phyloP scores from a whole-genome alignment of 495 filamentous ascomycete genomes.

The Aspergillus leporis region DNA sequence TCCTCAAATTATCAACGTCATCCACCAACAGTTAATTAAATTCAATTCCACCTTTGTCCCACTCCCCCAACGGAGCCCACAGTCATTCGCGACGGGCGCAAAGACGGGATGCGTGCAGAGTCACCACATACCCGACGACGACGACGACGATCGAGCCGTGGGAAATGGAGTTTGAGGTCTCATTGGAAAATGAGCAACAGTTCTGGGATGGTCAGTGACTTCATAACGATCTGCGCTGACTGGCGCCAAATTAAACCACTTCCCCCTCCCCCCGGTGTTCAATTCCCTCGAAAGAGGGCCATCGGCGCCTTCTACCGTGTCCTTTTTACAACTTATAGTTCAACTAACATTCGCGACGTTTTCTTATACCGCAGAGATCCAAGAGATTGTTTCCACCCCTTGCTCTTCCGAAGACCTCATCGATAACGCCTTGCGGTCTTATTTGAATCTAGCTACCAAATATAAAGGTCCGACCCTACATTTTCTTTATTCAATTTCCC shows the following conservation, averaged over 20 bases:
- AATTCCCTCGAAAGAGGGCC: not conserved
- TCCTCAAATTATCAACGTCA: not conserved
- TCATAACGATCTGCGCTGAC: not conserved
- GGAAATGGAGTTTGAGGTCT: conserved; percentile 60
- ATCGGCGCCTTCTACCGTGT: not conserved
- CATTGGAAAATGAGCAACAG: conserved; percentile 82
- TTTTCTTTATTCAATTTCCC: not conserved
- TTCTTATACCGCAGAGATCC: conserved; percentile 61
- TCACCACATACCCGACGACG: conserved; percentile 35
- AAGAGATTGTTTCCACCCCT: conserved; percentile 70
- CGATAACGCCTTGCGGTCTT: conserved; percentile 82
- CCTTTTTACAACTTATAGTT: not conserved
- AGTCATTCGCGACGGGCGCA: conserved; percentile 23
- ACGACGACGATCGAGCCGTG: conserved; percentile 43
- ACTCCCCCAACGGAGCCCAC: conserved; percentile 12
- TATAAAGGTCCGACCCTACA: conserved; percentile 61
- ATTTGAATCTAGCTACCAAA: conserved; percentile 73
- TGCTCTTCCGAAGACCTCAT: conserved; percentile 77
- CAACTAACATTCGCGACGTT: conserved; percentile 11
- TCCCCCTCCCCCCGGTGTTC: not conserved
- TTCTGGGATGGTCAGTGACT: conserved; percentile 81
- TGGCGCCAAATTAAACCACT: not conserved
- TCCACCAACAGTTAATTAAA: not conserved
- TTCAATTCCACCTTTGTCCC: conserved; percentile 5
- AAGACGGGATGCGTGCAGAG: conserved; percentile 45